Conservation (phyloP, 306 rosid species). For the Rosa lucieae region DNA sequence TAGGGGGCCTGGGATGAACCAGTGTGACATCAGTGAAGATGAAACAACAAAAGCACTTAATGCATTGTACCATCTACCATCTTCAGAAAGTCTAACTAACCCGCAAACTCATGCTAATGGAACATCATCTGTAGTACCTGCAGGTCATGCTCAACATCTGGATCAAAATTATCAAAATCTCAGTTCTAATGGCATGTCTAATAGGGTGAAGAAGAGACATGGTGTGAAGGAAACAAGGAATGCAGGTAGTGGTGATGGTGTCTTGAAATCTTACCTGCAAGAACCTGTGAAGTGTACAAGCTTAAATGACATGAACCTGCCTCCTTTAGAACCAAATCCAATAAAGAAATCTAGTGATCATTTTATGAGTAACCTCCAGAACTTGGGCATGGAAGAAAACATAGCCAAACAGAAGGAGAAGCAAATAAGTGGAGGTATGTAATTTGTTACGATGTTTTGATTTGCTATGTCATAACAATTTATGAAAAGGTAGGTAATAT, state of each 20-base stretch:
- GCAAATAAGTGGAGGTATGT: slow-evolving; percentile 45
- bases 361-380: slow-evolving; percentile 30
- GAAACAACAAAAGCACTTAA: slow-evolving; percentile 60
- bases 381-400: slow-evolving; percentile 38
- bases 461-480: slow-evolving; percentile 10
- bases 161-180: slow-evolving; percentile 36
- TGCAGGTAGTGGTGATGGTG: slow-evolving; percentile 34
- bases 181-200: slow-evolving; percentile 33
- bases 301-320: slow-evolving; percentile 45
- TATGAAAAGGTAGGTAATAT: slow-evolving; percentile 12
- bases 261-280: slow-evolving; percentile 36
- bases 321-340: slow-evolving; percentile 35
- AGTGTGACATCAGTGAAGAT: slow-evolving; percentile 64
- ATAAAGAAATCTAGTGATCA: slow-evolving; percentile 43
- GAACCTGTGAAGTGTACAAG: slow-evolving; percentile 43
- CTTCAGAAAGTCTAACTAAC: slow-evolving; percentile 46
- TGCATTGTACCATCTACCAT: slow-evolving; percentile 54
- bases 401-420: slow-evolving; percentile 47
- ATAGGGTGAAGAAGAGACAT: slow-evolving; percentile 49
- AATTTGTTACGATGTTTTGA: slow-evolving; percentile 19
- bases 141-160: slow-evolving; percentile 30
- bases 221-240: slow-evolving; percentile 39
- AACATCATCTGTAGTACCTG: slow-evolving; percentile 35
- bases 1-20: slow-evolving; percentile 77
- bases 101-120: slow-evolving; percentile 40